Percentiles rank a stretch among this genome's conserved stretches.
Evolutionary conservation across 441 rosid genomes (phyloP).

Genomic region (Pelargonium myrrhifolium): DNA sequence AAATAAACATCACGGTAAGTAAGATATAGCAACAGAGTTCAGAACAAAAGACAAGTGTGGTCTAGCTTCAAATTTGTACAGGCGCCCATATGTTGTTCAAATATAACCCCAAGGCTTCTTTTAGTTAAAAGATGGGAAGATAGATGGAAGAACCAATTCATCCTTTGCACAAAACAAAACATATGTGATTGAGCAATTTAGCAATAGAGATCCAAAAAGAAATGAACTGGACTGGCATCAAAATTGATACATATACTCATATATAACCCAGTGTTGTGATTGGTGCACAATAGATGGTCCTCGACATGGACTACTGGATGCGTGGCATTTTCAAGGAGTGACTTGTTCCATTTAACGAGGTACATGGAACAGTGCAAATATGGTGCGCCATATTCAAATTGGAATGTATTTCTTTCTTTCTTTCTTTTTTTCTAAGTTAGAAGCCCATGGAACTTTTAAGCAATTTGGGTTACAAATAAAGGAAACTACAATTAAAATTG

Average conservation of each 20-base stretch:
- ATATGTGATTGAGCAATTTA: neutral
- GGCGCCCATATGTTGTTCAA: neutral
- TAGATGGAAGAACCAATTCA: neutral
- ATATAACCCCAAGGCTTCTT: neutral
- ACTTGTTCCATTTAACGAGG: too few relatives aligned
- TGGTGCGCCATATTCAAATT: too few relatives aligned
- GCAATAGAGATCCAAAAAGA: too few relatives aligned
- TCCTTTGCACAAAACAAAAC: neutral
- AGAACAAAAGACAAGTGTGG: neutral
- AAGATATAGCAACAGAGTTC: neutral
- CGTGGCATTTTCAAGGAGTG: too few relatives aligned
- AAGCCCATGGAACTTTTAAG: too few relatives aligned
- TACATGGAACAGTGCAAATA: too few relatives aligned
- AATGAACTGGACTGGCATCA: neutral
- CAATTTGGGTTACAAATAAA: too few relatives aligned
- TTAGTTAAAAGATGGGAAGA: neutral
- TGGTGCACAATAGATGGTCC: too few relatives aligned
- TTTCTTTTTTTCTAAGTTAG: too few relatives aligned
- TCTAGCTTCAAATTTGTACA: conserved; percentile 6
- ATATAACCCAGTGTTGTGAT: neutral
- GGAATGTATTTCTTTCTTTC: too few relatives aligned
- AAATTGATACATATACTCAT: conserved; percentile 9
- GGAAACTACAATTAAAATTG: too few relatives aligned
- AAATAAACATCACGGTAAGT: conserved; percentile 16
- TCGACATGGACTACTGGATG: too few relatives aligned